Evolutionary conservation across 169 alveolate genomes (phyloP).

Genomic region (Toxoplasma gondii): DNA sequence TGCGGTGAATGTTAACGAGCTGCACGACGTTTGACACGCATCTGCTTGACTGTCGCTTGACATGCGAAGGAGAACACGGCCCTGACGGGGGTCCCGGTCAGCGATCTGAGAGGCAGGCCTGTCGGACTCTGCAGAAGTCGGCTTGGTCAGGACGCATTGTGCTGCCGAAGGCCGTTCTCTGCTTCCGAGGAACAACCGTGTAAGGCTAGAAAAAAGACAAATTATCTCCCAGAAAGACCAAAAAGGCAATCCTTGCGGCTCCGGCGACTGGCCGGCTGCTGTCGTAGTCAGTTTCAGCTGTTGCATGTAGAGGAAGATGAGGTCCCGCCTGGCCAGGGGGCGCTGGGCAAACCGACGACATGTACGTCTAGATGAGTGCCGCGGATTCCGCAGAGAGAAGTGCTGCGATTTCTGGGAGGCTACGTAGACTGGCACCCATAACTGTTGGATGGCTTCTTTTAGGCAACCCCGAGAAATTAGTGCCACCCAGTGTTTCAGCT

Average conservation of each 20-base stretch:
- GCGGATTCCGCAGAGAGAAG: neutral
- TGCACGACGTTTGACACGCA: too few species aligned
- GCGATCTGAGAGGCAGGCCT: neutral
- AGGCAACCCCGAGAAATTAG: neutral
- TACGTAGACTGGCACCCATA: neutral
- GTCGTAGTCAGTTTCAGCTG: neutral
- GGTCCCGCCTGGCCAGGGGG: constrained; percentile 1
- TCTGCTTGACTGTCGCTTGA: too few species aligned
- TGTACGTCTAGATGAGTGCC: neutral
- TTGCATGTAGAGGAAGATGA: constrained; percentile 8
- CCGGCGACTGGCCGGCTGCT: neutral
- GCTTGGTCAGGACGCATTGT: too few species aligned
- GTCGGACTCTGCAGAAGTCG: neutral
- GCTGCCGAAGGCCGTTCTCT: neutral
- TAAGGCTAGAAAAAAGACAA: neutral
- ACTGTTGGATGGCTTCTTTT: neutral
- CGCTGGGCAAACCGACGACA: constrained; percentile 19
- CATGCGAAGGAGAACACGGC: too few species aligned
- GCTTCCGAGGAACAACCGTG: neutral
- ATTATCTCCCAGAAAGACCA: constrained; percentile 27
- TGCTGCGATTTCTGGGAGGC: neutral
- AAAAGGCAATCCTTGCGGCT: neutral
- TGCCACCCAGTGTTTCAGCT: constrained; percentile 19
- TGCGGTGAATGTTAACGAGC: too few species aligned
- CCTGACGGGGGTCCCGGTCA: neutral